These are phyloP conservation scores for Leccinum rimulosum DNA, from an alignment of 768 basidiomycete genomes.

Conservation along the genomic window DNA sequence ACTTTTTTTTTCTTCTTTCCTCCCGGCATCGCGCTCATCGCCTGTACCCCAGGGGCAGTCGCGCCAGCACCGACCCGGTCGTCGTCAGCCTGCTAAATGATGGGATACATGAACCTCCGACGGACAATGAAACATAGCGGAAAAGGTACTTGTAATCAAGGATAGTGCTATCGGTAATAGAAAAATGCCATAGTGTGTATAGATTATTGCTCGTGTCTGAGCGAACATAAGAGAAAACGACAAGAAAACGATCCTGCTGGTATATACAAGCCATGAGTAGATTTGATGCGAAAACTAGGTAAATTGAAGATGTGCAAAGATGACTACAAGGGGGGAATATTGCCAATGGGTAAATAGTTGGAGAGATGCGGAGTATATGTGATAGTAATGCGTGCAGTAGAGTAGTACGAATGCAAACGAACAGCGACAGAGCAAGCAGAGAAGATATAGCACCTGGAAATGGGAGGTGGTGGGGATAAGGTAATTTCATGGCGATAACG, in stretches of 20 bases:
- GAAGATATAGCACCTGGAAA: slow-evolving; percentile 15
- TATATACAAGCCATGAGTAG: slow-evolving; percentile 30
- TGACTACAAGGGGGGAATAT: slow-evolving; percentile 29
- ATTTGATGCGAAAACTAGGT: slow-evolving; percentile 21
- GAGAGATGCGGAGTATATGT: slow-evolving; percentile 9
- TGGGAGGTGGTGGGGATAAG: slow-evolving; percentile 4
- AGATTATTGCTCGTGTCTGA: slow-evolving; percentile 27
- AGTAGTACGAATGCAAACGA: slow-evolving; percentile 22
- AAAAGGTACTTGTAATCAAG: slow-evolving; percentile 6
- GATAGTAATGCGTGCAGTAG: slow-evolving; percentile 24
- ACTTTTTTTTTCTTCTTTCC: slow-evolving; percentile 27
- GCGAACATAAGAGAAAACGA: slow-evolving; percentile 17
- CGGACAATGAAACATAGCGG: slow-evolving; percentile 30
- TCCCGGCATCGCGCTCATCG: not conserved
- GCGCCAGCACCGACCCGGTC: slow-evolving; percentile 42
- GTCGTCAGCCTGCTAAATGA: slow-evolving; percentile 53
- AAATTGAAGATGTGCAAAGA: slow-evolving; percentile 12
- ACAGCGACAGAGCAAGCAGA: slow-evolving; percentile 16
- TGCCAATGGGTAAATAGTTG: slow-evolving; percentile 21
- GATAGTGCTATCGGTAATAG: slow-evolving; percentile 18
- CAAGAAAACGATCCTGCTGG: slow-evolving; percentile 9
- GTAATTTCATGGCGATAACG: slow-evolving; percentile 17
- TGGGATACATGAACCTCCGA: slow-evolving; percentile 54
- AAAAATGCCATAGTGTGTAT: slow-evolving; percentile 26
- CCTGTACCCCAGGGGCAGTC: slow-evolving; percentile 41